Percentiles rank a stretch among this genome's conserved stretches.
Conservation (phyloP, 2,329 filamentous ascomycete species). For the Exutisphaerella laricina region DNA sequence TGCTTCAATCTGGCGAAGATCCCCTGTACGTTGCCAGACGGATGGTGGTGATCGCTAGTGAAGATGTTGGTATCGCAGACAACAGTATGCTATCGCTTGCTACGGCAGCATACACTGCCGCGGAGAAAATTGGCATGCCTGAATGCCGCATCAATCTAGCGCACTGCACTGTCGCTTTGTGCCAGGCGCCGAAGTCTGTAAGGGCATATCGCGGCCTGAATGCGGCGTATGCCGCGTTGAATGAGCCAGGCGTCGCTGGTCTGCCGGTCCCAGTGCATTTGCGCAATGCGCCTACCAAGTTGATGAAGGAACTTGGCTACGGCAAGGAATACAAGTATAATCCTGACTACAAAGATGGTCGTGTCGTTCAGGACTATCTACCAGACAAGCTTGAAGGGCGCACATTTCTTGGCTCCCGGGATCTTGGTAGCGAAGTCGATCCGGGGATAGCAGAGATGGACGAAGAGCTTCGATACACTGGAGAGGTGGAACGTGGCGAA, state of each 20-base stretch:
- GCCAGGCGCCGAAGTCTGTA: conserved; percentile 78
- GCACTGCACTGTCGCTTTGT: conserved; percentile 76
- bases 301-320: conserved; percentile 92
- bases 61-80: conserved; percentile 89
- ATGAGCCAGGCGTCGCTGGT: conserved; percentile 75
- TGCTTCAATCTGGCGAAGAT: conserved; percentile 93
- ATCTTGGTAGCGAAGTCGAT: conserved; percentile 76
- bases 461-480: conserved; percentile 18
- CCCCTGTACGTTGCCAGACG: conserved; percentile 86
- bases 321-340: conserved; percentile 95
- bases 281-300: conserved; percentile 80
- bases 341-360: conserved; percentile 77
- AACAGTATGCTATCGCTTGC: conserved; percentile 77
- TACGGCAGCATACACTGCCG: conserved; percentile 77
- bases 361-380: conserved; percentile 83
- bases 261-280: conserved; percentile 82
- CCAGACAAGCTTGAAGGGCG: conserved; percentile 67
- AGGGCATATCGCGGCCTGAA: conserved; percentile 76
- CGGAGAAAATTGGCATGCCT: conserved; percentile 90
- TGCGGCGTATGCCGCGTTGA: conserved; percentile 70
- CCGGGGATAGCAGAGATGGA: conserved; percentile 35
- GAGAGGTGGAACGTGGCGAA: conserved; percentile 18
- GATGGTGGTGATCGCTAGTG: conserved; percentile 89
- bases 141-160: conserved; percentile 90
- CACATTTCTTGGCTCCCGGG: conserved; percentile 69